A percentile compares a stretch with the other conserved stretches of the same genome.
Conservation (phyloP, 192 early-diverging fungal species). For the Backusella psychrophila region DNA sequence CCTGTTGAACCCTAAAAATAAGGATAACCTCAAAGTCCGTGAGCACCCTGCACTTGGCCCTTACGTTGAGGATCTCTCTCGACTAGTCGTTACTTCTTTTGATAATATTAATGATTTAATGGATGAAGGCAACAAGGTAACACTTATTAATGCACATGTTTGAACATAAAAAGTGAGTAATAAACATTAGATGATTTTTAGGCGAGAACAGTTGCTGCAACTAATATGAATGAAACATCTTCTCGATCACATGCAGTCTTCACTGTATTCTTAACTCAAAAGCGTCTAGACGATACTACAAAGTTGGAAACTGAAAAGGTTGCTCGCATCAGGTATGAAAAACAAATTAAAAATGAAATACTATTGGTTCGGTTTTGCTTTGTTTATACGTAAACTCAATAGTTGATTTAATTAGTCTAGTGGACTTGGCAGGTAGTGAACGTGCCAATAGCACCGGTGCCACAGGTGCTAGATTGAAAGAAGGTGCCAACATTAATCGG, state of each 20-base stretch:
- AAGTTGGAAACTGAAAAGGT: conserved; percentile 70
- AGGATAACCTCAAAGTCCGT: conserved; percentile 72
- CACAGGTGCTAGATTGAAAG: conserved; percentile 79
- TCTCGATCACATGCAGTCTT: conserved; percentile 88
- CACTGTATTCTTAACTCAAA: conserved; percentile 71
- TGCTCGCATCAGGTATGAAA: conserved; percentile 61
- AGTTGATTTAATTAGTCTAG: conserved; percentile 51
- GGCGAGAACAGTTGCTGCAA: conserved; percentile 88
- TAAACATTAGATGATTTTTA: conserved; percentile 25
- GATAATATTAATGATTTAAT: conserved; percentile 68
- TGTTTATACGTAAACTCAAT: not conserved
- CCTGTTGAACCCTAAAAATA: conserved; percentile 72
- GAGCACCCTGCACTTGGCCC: conserved; percentile 79
- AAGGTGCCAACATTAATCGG: conserved; percentile 95
- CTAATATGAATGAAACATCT: conserved; percentile 93
- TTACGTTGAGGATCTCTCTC: conserved; percentile 91
- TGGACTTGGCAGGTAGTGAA: conserved; percentile 94
- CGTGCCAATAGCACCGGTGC: conserved; percentile 84
- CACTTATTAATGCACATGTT: not conserved
- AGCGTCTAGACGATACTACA: conserved; percentile 44
- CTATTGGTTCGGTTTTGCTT: not conserved
- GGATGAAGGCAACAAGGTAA: conserved; percentile 77
- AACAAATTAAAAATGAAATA: conserved; percentile 11
- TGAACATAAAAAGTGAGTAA: not conserved
- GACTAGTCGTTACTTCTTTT: conserved; percentile 73